Conservation (phyloP, 2,329 filamentous ascomycete genomes). For the Penicillium sp. region DNA sequence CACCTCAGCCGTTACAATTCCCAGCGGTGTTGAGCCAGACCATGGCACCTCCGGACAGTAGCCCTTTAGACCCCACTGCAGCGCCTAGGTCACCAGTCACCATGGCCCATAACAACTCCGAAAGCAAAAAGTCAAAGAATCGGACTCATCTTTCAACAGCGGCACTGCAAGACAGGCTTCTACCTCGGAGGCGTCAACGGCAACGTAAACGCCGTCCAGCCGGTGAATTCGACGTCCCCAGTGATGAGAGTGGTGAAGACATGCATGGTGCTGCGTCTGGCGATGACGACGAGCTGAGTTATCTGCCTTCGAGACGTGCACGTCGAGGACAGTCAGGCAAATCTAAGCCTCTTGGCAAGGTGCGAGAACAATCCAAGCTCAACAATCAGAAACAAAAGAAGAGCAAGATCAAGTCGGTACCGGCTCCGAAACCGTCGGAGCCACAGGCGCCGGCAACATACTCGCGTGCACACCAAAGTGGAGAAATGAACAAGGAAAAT, state of each 20-base stretch:
- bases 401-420: constrained; percentile 12
- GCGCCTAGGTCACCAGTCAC: constrained; percentile 8
- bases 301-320: constrained; percentile 20
- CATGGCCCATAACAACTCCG: neutral
- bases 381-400: constrained; percentile 13
- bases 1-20: constrained; percentile 11
- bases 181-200: constrained; percentile 32
- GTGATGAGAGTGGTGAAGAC: constrained; percentile 27
- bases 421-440: constrained; percentile 2
- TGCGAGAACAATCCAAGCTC: constrained; percentile 12
- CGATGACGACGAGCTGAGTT: constrained; percentile 38
- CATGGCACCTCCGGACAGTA: constrained; percentile 38
- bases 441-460: constrained; percentile 5
- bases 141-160: constrained; percentile 30
- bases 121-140: constrained; percentile 7
- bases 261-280: constrained; percentile 17
- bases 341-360: constrained; percentile 19
- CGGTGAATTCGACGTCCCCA: constrained; percentile 21
- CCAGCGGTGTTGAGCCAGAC: constrained; percentile 32
- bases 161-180: constrained; percentile 32
- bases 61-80: constrained; percentile 17
- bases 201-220: constrained; percentile 17
- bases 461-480: constrained; percentile 13
- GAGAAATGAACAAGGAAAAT: constrained; percentile 31
- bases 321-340: constrained; percentile 19